Evolutionary conservation across 2,329 filamentous ascomycete species (phyloP).

Genomic region (Nemania sp.): DNA sequence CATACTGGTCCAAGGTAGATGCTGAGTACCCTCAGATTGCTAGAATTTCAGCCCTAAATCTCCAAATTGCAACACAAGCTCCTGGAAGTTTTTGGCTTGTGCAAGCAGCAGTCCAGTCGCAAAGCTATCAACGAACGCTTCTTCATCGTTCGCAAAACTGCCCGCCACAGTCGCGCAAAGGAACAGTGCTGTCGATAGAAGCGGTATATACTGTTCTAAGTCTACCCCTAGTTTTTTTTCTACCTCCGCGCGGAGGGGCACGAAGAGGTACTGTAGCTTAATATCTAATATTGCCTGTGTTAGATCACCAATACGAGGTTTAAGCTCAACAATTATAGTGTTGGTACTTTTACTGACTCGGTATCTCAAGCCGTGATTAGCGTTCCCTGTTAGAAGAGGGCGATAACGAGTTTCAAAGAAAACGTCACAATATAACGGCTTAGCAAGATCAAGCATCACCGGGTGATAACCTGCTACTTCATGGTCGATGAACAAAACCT

Average conservation of each 20-base stretch:
- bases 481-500: conserved; percentile 27
- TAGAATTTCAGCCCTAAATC: conserved; percentile 10
- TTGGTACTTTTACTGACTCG: neutral
- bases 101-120: conserved; percentile 12
- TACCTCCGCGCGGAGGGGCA: conserved; percentile 29
- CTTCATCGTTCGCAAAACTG: neutral
- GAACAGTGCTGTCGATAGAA: conserved; percentile 21
- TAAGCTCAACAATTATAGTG: conserved; percentile 15
- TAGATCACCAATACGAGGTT: conserved; percentile 20
- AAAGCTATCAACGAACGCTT: conserved; percentile 21
- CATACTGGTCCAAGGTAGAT: too few relatives aligned
- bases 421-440: conserved; percentile 30
- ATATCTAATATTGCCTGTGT: conserved; percentile 33
- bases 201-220: conserved; percentile 21
- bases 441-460: conserved; percentile 37
- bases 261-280: conserved; percentile 34
- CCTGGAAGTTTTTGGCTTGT: conserved; percentile 3
- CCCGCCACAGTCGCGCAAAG: conserved; percentile 11
- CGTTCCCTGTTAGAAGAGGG: neutral
- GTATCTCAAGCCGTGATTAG: neutral
- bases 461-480: conserved; percentile 30
- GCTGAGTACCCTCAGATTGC: neutral
- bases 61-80: neutral
- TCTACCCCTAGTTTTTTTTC: neutral
- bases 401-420: conserved; percentile 28